Evolutionary conservation across 192 early-diverging fungal genomes (phyloP).

Genomic region (Mortierella hygrophila): DNA sequence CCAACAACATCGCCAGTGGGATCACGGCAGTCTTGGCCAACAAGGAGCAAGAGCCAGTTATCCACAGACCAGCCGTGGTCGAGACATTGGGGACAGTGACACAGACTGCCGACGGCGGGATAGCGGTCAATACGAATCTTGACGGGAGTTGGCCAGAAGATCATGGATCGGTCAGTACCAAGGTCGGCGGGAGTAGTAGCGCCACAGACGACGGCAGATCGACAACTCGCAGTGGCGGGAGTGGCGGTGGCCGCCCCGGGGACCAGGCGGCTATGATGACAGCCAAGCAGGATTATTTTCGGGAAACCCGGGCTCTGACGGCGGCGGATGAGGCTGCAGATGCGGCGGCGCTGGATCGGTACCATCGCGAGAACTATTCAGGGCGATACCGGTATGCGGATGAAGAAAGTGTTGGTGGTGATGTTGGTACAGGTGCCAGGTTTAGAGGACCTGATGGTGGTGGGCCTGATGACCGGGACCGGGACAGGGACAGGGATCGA

Average conservation of each 20-base stretch:
- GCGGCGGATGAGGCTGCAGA: constrained; percentile 16
- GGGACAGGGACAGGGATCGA: not conserved
- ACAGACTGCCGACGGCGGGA: not conserved
- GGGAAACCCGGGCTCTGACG: not conserved
- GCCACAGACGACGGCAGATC: constrained; percentile 20
- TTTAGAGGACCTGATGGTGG: not conserved
- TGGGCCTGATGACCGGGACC: not conserved
- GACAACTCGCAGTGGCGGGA: not conserved
- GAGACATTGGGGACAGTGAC: not conserved
- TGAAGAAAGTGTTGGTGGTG: not conserved
- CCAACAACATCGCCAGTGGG: not conserved
- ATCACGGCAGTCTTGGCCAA: not conserved
- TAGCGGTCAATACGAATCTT: not conserved
- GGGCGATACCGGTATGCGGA: constrained; percentile 33
- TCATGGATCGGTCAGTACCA: constrained; percentile 41
- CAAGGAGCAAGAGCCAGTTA: not conserved
- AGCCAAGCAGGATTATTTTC: constrained; percentile 10
- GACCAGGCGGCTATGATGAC: not conserved
- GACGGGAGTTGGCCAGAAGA: constrained; percentile 47
- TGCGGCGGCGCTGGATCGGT: constrained; percentile 20
- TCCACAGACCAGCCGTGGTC: not conserved
- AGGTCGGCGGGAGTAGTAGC: constrained; percentile 24
- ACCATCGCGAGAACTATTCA: constrained; percentile 10
- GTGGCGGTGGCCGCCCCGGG: not conserved
- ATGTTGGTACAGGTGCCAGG: not conserved